Percentiles rank a stretch among this genome's conserved stretches.
Conservation (phyloP, 2,329 filamentous ascomycete genomes). For the Fusarium pilosicola region DNA sequence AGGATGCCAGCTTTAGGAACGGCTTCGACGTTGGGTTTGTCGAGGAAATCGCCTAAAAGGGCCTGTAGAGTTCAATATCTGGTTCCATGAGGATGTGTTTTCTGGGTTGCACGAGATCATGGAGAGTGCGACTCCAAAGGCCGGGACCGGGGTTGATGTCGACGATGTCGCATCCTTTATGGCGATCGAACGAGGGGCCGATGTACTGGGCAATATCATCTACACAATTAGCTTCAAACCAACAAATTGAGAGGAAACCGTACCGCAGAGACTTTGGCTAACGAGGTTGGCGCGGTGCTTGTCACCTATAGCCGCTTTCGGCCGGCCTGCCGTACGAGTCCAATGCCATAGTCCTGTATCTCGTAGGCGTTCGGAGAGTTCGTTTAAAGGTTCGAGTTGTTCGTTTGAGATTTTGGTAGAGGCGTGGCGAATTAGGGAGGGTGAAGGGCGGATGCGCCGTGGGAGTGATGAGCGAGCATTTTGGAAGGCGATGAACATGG, state of each 20-base stretch:
- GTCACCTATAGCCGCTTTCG: slow-evolving; percentile 36
- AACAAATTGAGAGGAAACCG: accelerated
- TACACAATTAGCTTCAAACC: slow-evolving; percentile 41
- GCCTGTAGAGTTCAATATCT: slow-evolving; percentile 65
- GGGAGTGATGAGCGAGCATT: slow-evolving; percentile 25
- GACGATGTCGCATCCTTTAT: slow-evolving; percentile 83
- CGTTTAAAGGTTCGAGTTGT: slow-evolving; percentile 11
- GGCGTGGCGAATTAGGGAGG: slow-evolving; percentile 4
- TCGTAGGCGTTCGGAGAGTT: slow-evolving; percentile 38
- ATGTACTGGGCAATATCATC: slow-evolving; percentile 78
- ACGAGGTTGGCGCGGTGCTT: slow-evolving; percentile 63
- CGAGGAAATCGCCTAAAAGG: slow-evolving; percentile 69
- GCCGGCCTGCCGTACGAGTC: slow-evolving; percentile 4
- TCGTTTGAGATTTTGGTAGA: background rate
- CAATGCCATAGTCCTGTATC: slow-evolving; percentile 43
- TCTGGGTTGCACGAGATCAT: slow-evolving; percentile 79
- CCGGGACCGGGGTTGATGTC: slow-evolving; percentile 86
- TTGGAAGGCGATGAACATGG: slow-evolving; percentile 35
- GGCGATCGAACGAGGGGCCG: slow-evolving; percentile 72
- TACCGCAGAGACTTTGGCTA: slow-evolving; percentile 61
- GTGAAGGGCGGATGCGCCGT: slow-evolving; percentile 3
- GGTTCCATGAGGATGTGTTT: slow-evolving; percentile 87
- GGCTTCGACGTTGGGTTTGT: slow-evolving; percentile 59
- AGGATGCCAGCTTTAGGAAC: slow-evolving; percentile 67
- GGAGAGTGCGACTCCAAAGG: slow-evolving; percentile 80